phyloP scores from a whole-genome alignment of 805 yeast species.

The Sugiyamaella qingdaonensis region DNA sequence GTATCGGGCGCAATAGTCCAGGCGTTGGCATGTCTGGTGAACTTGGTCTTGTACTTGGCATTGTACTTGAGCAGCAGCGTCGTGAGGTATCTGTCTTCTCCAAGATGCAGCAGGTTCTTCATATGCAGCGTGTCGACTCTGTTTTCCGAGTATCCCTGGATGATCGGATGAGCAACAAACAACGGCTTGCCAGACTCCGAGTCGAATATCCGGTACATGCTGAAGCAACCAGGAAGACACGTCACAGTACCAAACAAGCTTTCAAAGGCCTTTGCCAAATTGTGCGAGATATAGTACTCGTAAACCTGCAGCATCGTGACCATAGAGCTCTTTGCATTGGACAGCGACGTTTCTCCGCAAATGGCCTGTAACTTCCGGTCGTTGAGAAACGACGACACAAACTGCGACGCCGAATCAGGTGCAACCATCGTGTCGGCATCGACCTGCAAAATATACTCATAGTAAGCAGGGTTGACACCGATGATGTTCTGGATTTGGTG shows the following conservation, averaged over 20 bases:
- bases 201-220: constrained; percentile 52
- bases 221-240: constrained; percentile 63
- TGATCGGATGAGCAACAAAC: constrained; percentile 56
- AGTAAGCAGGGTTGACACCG: constrained; percentile 54
- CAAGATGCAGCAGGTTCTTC: constrained; percentile 56
- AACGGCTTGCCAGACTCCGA: constrained; percentile 56
- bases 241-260: constrained; percentile 60
- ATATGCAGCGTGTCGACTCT: constrained; percentile 54
- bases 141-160: constrained; percentile 52
- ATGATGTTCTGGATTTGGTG: constrained; percentile 53
- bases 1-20: constrained; percentile 57
- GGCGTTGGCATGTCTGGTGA: constrained; percentile 55
- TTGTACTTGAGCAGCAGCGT: constrained; percentile 54
- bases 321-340: constrained; percentile 49
- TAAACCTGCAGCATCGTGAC: constrained; percentile 60
- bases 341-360: constrained; percentile 58
- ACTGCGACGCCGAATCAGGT: constrained; percentile 51
- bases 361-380: constrained; percentile 55
- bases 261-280: constrained; percentile 60
- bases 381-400: constrained; percentile 52
- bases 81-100: constrained; percentile 58
- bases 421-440: constrained; percentile 62
- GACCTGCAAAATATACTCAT: constrained; percentile 52
- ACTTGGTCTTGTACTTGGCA: constrained; percentile 52
- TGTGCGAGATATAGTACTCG: constrained; percentile 61